These are phyloP conservation scores for Groenewaldozyma sp. DNA, from an alignment of 1,139 yeast species.

Conservation along the genomic window DNA sequence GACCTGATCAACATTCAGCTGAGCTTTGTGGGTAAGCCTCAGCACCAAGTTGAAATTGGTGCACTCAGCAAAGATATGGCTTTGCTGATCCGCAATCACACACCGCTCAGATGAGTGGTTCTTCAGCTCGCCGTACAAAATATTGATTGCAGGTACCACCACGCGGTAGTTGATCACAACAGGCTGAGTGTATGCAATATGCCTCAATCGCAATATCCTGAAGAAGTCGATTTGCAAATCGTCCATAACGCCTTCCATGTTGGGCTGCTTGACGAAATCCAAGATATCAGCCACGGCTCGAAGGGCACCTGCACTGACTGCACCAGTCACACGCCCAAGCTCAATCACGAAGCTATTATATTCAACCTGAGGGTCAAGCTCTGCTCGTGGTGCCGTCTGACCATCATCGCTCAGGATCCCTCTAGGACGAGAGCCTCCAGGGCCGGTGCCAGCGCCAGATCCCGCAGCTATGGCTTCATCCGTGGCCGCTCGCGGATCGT, in stretches of 20 bases:
- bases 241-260: slow-evolving; percentile 49
- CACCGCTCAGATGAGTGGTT: slow-evolving; percentile 6
- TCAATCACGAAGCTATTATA: slow-evolving; percentile 49
- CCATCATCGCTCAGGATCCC: slow-evolving; percentile 37
- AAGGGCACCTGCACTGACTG: slow-evolving; percentile 28
- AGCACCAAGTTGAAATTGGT: slow-evolving; percentile 19
- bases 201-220: slow-evolving; percentile 28
- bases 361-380: slow-evolving; percentile 38
- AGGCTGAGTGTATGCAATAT: slow-evolving; percentile 31
- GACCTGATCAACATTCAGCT: slow-evolving; percentile 20
- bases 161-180: slow-evolving; percentile 41
- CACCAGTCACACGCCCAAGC: slow-evolving; percentile 36
- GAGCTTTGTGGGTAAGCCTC: slow-evolving; percentile 13
- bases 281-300: slow-evolving; percentile 19
- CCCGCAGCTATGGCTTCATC: slow-evolving; percentile 6
- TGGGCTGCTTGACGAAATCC: slow-evolving; percentile 17
- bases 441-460: background rate
- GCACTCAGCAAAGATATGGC: slow-evolving; percentile 19
- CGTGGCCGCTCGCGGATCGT: background rate
- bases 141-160: slow-evolving; percentile 39
- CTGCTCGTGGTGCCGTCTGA: slow-evolving; percentile 34
- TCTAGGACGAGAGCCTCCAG: slow-evolving; percentile 28
- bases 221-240: slow-evolving; percentile 55
- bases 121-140: slow-evolving; percentile 38
- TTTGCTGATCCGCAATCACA: slow-evolving; percentile 10